Conservation (phyloP, 345 rosid species). For the Lepidium aucheri region DNA sequence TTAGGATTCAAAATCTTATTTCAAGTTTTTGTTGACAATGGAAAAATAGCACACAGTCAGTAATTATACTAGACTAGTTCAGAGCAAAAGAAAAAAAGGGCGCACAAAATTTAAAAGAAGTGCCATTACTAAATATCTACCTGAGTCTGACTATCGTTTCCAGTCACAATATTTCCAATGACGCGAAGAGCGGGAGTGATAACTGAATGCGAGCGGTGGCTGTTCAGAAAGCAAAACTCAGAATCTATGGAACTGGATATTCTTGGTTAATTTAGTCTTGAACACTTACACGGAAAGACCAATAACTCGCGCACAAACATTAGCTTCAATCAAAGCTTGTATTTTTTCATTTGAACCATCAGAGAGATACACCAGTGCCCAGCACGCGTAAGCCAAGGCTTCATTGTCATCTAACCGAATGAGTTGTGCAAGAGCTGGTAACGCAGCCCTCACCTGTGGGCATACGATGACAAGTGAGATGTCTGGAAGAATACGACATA, state of each 20-base stretch:
- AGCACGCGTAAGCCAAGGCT: conserved; percentile 69
- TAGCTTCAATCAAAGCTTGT: conserved; percentile 74
- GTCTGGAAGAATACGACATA: background rate
- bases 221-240: conserved; percentile 24
- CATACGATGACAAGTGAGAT: background rate
- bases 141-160: conserved; percentile 31
- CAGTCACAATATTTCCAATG: conserved; percentile 30
- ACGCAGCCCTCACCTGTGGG: conserved; percentile 63
- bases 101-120: background rate
- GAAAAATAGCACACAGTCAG: background rate
- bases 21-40: background rate
- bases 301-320: conserved; percentile 64
- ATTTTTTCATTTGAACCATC: conserved; percentile 72
- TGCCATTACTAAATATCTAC: conserved; percentile 2
- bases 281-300: conserved; percentile 63
- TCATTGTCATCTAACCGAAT: conserved; percentile 65
- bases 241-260: conserved; percentile 6
- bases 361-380: conserved; percentile 42
- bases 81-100: background rate
- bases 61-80: background rate
- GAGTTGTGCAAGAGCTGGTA: conserved; percentile 59
- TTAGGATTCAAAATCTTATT: background rate
- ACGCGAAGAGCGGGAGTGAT: conserved; percentile 28
- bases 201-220: conserved; percentile 27
- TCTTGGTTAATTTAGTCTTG: background rate